phyloP scores from a whole-genome alignment of 2,329 filamentous ascomycete species.

The Verticillium nonalfalfae region DNA sequence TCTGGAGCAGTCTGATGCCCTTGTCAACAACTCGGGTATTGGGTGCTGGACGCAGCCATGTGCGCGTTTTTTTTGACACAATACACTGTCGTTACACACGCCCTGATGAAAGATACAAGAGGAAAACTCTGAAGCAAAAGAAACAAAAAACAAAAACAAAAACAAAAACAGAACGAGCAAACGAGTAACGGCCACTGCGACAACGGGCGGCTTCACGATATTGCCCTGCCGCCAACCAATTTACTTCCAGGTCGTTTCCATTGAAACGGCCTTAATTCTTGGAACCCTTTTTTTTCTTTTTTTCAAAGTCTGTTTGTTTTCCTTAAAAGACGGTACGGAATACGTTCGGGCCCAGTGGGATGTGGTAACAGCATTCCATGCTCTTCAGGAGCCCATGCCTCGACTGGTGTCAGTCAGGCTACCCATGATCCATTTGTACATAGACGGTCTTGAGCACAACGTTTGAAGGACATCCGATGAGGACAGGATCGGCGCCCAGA shows the following conservation, averaged over 20 bases:
- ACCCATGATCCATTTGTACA: background rate
- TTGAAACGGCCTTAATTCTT: background rate
- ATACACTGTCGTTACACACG: background rate
- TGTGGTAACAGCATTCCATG: constrained; percentile 1
- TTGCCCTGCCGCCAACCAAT: background rate
- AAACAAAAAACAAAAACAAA: background rate
- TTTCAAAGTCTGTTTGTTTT: background rate
- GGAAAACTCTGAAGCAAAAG: too few species aligned
- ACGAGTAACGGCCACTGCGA: background rate
- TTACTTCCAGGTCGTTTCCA: background rate
- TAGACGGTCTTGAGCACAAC: background rate
- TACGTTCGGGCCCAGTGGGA: constrained; percentile 2
- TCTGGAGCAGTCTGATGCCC: background rate
- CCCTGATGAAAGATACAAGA: background rate
- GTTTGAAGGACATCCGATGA: background rate
- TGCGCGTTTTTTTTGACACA: background rate
- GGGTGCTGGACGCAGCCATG: background rate
- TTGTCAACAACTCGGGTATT: background rate
- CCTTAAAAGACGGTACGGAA: background rate
- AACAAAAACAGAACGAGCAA: background rate
- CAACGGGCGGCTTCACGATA: background rate
- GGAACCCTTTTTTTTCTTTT: background rate
- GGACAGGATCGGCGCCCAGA: background rate
- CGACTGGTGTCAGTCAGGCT: background rate
- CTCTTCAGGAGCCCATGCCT: background rate